These are phyloP conservation scores for Lecanicillium sp. DNA, from an alignment of 2,329 filamentous ascomycete genomes.

Conservation along the genomic window DNA sequence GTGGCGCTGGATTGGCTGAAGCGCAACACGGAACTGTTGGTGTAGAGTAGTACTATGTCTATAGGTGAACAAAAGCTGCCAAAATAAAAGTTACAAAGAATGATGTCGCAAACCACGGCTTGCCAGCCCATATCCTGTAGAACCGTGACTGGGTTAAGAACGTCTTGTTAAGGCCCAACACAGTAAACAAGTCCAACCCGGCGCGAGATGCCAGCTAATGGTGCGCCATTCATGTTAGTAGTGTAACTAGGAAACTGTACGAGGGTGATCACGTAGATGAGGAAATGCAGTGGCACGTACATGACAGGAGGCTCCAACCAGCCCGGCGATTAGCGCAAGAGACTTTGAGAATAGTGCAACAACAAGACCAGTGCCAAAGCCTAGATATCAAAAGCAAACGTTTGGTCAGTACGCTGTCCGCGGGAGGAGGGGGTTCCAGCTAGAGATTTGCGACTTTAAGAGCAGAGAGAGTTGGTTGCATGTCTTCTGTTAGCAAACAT, in stretches of 20 bases:
- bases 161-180: slow-evolving; percentile 28
- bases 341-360: slow-evolving; percentile 65
- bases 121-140: slow-evolving; percentile 43
- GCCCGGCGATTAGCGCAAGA: slow-evolving; percentile 58
- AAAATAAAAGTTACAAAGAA: slow-evolving; percentile 69
- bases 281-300: slow-evolving; percentile 31
- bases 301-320: slow-evolving; percentile 56
- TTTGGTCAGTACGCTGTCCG: neutral
- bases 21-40: slow-evolving; percentile 69
- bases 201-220: slow-evolving; percentile 34
- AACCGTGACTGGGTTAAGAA: slow-evolving; percentile 29
- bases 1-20: slow-evolving; percentile 73
- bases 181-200: slow-evolving; percentile 31
- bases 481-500: too few relatives aligned
- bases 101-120: slow-evolving; percentile 57
- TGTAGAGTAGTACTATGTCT: slow-evolving; percentile 21
- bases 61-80: slow-evolving; percentile 44
- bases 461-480: too few relatives aligned
- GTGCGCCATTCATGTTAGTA: too few relatives aligned
- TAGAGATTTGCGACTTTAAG: too few relatives aligned
- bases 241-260: neutral
- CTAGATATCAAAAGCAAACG: slow-evolving; percentile 30
- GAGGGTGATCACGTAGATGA: neutral
- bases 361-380: slow-evolving; percentile 55
- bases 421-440: too few relatives aligned